Evolutionary conservation across 768 basidiomycete genomes (phyloP), one percentile per base, ranked within the genome.

Genomic region (Leccinum pellstonianum): DNA sequence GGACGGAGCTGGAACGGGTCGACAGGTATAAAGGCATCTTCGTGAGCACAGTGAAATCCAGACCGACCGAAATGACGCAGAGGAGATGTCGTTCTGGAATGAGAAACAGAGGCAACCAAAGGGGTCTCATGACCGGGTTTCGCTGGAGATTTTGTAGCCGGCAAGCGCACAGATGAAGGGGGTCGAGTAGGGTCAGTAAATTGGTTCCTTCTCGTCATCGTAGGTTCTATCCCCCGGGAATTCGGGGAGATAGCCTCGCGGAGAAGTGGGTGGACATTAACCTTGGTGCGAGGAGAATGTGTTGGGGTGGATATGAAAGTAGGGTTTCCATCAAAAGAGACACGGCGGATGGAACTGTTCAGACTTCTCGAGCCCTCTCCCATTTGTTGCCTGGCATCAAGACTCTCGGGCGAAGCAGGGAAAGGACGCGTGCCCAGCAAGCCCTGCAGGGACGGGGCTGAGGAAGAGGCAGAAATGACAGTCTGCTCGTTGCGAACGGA

Each of bases 61-160:
- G 81, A 76, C 77, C 81, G 83, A 14, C 80, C 77, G 17, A 89
- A 76, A 17, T 86, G 75, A 10, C 86, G 82, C 0, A 88, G 73
- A 1, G 89, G 88, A 1, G 87, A 89, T 0, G 75, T 70, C 3
- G 77, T 70, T 38, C 81, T 77, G 11, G 79, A 79, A 48, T 73
- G 78, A 8, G 77, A 68, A 1, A 68, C 66, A 2, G 78, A 77
- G 4, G 65, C 57, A n/a, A 67, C 51, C 11, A 57, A 60, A 14
- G 74, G 68, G 0, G 76, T 71, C 23, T 72, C 73, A 4, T 61
- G 55, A n/a, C 64, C 66, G 8, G 49, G 66, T 57, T 66, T 69
- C 59, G 60, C 66, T 21, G 63, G 57, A 3, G 72, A 54, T 23
- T 35, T 54, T 8, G 25, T 1, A 23, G 8, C 8, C 2, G 35